Evolutionary conservation across 2,329 filamentous ascomycete species (phyloP), one percentile per base, ranked within the genome.

Genomic region (Colletotrichum simmondsii): DNA sequence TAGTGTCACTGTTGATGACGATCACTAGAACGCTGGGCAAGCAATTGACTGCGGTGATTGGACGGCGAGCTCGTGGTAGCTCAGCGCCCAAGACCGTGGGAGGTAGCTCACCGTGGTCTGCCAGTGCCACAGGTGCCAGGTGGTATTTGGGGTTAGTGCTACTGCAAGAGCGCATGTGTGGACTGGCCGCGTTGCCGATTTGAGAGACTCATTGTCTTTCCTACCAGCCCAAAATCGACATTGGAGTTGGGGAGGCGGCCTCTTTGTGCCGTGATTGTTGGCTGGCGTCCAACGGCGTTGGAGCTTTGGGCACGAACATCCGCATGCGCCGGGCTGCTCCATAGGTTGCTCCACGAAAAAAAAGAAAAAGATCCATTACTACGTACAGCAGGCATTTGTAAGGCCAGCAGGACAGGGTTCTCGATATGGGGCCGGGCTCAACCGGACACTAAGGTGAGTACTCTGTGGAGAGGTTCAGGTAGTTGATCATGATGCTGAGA

Each of bases 41-140:
- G 66, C 46, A 71, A 73, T 65, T 73, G 60, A 26, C 16, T 56
- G 14, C 6, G 11, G 10, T 73, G 71, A 73, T 73, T 73, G 71
- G 71, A 42, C 46, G 22, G 49, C n/a, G 52, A 52, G 60, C 60
- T 71, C 56, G 49, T 28, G 59, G 59, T 24, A 72, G 65, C 59
- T 69, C 65, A n/a, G 65, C 70, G 58, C 65, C 65, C 59, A 69
- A 64, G 53, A 49, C 30, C 32, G 70, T 68, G 64, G 65, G 60
- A 71, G 56, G 68, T 63, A 65, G 66, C 60, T 70, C 42, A 56
- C 70, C 24, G 32, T 65, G 56, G 60, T 53, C 56, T 70, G 53
- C 30, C 46, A 32, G 52, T 30, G 46, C 24, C 35, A 60, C 65
- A 60, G 65, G 22, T 52, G 26, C 54, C 35, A 66, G 53, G 53